Conservation (phyloP, 2,329 filamentous ascomycete genomes). For the Aspergillus flavus region DNA sequence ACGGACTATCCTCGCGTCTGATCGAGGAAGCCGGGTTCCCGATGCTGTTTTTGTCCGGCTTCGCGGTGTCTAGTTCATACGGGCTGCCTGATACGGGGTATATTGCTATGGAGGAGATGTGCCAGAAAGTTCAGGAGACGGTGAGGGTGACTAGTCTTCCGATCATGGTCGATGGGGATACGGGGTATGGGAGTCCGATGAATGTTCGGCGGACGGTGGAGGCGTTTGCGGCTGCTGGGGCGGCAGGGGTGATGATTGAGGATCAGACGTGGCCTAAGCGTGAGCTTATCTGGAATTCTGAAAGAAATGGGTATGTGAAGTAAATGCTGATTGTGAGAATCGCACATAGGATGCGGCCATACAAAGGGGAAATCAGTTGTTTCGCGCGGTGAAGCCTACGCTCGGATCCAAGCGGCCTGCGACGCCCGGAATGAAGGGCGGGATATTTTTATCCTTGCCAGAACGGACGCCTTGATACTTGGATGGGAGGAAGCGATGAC, state of each 20-base stretch:
- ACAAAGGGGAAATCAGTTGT: constrained; percentile 53
- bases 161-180: constrained; percentile 52
- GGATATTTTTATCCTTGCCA: constrained; percentile 51
- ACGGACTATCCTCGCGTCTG: constrained; percentile 48
- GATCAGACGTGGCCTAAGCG: constrained; percentile 55
- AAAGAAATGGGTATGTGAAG: not conserved
- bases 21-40: constrained; percentile 52
- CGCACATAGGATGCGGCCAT: constrained; percentile 44
- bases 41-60: constrained; percentile 49
- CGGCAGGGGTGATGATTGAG: constrained; percentile 48
- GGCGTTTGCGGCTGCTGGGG: constrained; percentile 44
- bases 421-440: constrained; percentile 50
- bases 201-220: constrained; percentile 52
- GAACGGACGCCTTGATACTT: constrained; percentile 45
- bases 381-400: constrained; percentile 49
- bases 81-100: constrained; percentile 54
- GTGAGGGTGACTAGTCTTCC: constrained; percentile 43
- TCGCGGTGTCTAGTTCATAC: constrained; percentile 43
- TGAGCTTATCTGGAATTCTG: constrained; percentile 23
- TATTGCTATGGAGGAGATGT: constrained; percentile 53
- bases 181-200: constrained; percentile 53
- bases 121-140: constrained; percentile 49
- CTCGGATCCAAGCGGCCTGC: constrained; percentile 49
- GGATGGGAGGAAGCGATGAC: constrained; percentile 50
- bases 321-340: not conserved